phyloP scores from a whole-genome alignment of 2,329 filamentous ascomycete species.

The Aureobasidium sp. region DNA sequence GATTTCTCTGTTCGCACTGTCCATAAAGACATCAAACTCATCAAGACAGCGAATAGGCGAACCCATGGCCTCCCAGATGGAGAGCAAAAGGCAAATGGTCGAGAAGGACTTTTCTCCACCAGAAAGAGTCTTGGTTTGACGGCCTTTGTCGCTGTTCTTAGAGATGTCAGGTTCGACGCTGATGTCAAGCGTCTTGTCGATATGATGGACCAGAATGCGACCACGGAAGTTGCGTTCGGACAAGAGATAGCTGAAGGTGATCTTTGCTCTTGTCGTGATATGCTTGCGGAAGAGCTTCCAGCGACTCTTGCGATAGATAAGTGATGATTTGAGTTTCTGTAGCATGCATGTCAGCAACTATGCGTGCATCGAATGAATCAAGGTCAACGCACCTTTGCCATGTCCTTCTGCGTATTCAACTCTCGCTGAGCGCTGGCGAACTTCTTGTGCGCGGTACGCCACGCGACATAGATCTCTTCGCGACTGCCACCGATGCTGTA shows the following conservation, averaged over 20 bases:
- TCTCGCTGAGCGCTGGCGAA: constrained; percentile 17
- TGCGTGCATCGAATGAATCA: constrained; percentile 18
- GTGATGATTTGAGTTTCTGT: constrained; percentile 49
- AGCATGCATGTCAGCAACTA: neutral
- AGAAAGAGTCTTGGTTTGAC: constrained; percentile 84
- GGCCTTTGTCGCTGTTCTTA: constrained; percentile 58
- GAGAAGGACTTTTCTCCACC: constrained; percentile 98
- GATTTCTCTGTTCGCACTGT: constrained; percentile 86
- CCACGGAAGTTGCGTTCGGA: constrained; percentile 86
- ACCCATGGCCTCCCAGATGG: constrained; percentile 97
- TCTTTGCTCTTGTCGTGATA: constrained; percentile 78
- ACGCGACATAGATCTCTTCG: constrained; percentile 21
- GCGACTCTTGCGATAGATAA: constrained; percentile 60
- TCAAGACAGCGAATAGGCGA: constrained; percentile 90
- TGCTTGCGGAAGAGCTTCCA: constrained; percentile 76
- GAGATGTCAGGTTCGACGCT: constrained; percentile 64
- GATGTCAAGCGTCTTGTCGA: constrained; percentile 64
- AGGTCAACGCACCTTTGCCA: constrained; percentile 35
- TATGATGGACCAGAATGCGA: constrained; percentile 69
- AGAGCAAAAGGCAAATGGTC: constrained; percentile 84
- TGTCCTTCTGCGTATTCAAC: constrained; percentile 18
- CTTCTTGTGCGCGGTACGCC: neutral
- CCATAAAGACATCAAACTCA: constrained; percentile 99
- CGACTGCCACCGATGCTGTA: constrained; percentile 22
- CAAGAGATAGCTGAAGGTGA: constrained; percentile 80